Percentiles rank a stretch among this genome's conserved stretches.
Evolutionary conservation across 768 basidiomycete species (phyloP).

Genomic region (Leccinum boreale): DNA sequence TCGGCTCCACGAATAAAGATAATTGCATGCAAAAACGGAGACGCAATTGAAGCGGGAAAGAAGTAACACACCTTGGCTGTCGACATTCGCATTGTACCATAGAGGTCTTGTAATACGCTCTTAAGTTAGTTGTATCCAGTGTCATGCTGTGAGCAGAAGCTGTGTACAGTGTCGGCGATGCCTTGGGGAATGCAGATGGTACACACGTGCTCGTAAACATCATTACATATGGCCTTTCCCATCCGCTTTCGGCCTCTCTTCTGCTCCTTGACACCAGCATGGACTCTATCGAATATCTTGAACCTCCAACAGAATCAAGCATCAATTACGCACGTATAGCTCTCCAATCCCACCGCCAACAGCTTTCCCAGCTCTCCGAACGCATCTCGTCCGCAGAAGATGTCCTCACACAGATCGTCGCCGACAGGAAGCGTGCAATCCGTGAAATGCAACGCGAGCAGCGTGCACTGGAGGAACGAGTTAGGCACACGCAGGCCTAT

Average conservation of each 20-base stretch:
- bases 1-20: conserved; percentile 85
- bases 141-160: conserved; percentile 12
- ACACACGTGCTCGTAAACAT: conserved; percentile 23
- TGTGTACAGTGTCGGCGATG: neutral
- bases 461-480: conserved; percentile 43
- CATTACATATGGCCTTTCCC: conserved; percentile 13
- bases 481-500: conserved; percentile 55
- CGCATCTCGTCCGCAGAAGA: conserved; percentile 54
- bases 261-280: conserved; percentile 23
- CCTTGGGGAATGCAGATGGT: neutral
- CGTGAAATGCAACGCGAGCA: conserved; percentile 51
- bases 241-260: conserved; percentile 14
- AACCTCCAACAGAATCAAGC: conserved; percentile 58
- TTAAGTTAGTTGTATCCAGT: neutral
- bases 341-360: conserved; percentile 34
- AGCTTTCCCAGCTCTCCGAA: conserved; percentile 33
- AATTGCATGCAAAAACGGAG: conserved; percentile 96
- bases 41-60: conserved; percentile 80
- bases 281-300: conserved; percentile 36
- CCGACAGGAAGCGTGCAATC: conserved; percentile 53
- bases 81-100: conserved; percentile 19
- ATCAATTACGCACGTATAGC: conserved; percentile 49
- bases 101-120: conserved; percentile 25
- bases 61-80: conserved; percentile 43
- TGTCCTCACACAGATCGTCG: conserved; percentile 55